Conservation (phyloP, 176 grass and related monocot species). For the Musa schizocarpa region DNA sequence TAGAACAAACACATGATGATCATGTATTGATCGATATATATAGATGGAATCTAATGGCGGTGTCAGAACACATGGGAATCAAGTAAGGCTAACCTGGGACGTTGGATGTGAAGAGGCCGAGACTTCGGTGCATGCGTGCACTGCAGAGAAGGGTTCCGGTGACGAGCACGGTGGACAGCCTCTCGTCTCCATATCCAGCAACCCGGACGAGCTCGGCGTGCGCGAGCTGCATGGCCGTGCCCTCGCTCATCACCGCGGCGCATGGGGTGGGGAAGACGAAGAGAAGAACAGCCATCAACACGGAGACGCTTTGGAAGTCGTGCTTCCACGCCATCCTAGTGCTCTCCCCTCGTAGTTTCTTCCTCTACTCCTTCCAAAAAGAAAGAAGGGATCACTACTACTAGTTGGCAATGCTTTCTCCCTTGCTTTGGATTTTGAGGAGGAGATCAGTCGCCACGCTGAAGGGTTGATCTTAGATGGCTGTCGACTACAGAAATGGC, state of each 20-base stretch:
- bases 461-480: neutral
- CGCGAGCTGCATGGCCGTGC: constrained; percentile 1
- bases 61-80: no score
- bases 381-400: neutral
- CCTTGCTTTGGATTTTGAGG: neutral
- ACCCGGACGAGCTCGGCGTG: neutral
- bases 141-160: constrained; percentile 14
- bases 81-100: neutral
- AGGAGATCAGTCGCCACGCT: neutral
- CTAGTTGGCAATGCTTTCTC: no score
- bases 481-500: neutral
- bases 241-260: neutral
- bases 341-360: no score
- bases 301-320: neutral
- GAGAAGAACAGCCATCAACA: neutral
- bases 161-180: constrained; percentile 13
- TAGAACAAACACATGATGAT: neutral
- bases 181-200: constrained; percentile 24
- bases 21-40: neutral
- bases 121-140: neutral
- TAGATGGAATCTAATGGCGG: neutral
- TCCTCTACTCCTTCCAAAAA: neutral
- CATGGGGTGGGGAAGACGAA: neutral
- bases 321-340: neutral
- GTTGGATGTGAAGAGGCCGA: neutral